Percentiles rank a stretch among this genome's conserved stretches.
These are phyloP conservation scores for Epichloe bromicola DNA, from an alignment of 2,329 filamentous ascomycete genomes.

Conservation along the genomic window DNA sequence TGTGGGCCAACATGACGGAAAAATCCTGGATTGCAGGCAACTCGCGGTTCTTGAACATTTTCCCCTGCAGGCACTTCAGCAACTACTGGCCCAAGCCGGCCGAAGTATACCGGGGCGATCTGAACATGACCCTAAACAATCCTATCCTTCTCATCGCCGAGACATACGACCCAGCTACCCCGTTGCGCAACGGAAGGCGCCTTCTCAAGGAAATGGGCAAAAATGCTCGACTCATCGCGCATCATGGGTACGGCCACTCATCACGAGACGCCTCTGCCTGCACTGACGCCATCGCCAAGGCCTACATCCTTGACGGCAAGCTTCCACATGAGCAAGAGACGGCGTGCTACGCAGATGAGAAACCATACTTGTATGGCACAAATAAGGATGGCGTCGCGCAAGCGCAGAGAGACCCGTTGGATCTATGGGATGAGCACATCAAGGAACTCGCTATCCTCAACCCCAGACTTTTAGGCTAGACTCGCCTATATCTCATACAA, in stretches of 20 bases:
- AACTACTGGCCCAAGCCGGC: slow-evolving; percentile 32
- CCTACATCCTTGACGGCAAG: slow-evolving; percentile 27
- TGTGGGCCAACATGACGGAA: slow-evolving; percentile 35
- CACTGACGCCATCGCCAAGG: slow-evolving; percentile 27
- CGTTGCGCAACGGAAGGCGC: slow-evolving; percentile 32
- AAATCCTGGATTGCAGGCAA: slow-evolving; percentile 34
- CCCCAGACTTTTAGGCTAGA: slow-evolving; percentile 2
- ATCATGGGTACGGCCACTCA: slow-evolving; percentile 37
- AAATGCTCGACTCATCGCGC: slow-evolving; percentile 34
- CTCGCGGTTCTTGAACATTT: slow-evolving; percentile 29
- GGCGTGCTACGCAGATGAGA: slow-evolving; percentile 32
- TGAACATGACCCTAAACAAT: slow-evolving; percentile 29
- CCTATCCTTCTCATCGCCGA: slow-evolving; percentile 35
- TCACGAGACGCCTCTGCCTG: slow-evolving; percentile 32
- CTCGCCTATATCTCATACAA: background rate
- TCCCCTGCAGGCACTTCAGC: slow-evolving; percentile 33
- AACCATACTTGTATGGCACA: slow-evolving; percentile 31
- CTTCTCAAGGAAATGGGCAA: slow-evolving; percentile 31
- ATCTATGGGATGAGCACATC: slow-evolving; percentile 11
- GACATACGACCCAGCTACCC: slow-evolving; percentile 37
- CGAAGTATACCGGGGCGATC: slow-evolving; percentile 32
- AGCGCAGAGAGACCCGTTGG: slow-evolving; percentile 4
- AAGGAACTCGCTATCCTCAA: slow-evolving; percentile 7
- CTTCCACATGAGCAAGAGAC: slow-evolving; percentile 29
- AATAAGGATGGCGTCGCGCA: slow-evolving; percentile 4